Conservation (phyloP, 2,329 filamentous ascomycete genomes). For the Bimuria novae-zelandiae region DNA sequence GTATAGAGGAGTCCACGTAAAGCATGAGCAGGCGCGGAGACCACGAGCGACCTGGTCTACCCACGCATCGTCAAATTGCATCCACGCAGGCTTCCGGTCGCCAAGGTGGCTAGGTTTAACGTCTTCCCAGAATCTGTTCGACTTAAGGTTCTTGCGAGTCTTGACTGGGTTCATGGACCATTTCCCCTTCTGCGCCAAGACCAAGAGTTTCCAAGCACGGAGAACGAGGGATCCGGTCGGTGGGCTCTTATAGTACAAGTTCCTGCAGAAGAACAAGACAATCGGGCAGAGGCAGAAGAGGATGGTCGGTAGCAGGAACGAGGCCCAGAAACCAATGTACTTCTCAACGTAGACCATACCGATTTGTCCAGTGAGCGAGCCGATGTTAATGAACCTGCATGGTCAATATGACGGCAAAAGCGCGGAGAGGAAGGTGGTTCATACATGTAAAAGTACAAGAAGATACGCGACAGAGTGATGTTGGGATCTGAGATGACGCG, state of each 20-base stretch:
- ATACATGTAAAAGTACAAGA: conserved; percentile 40
- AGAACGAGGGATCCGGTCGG: conserved; percentile 74
- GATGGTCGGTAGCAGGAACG: conserved; percentile 69
- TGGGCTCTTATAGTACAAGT: conserved; percentile 65
- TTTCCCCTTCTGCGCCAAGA: conserved; percentile 65
- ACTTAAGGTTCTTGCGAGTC: conserved; percentile 63
- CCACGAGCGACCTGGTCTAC: conserved; percentile 61
- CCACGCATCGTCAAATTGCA: conserved; percentile 83
- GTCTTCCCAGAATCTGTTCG: conserved; percentile 66
- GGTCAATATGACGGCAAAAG: too few species aligned
- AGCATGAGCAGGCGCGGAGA: conserved; percentile 45
- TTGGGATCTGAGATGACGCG: conserved; percentile 73
- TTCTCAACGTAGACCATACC: conserved; percentile 76
- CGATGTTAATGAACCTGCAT: conserved; percentile 47
- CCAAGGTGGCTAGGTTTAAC: conserved; percentile 70
- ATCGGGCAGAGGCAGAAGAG: conserved; percentile 67
- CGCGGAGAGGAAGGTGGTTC: too few species aligned
- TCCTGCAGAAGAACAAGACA: conserved; percentile 63
- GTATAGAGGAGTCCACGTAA: conserved; percentile 60
- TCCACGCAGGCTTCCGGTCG: conserved; percentile 67
- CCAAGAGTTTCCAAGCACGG: conserved; percentile 67
- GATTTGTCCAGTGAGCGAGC: conserved; percentile 65
- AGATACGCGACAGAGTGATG: conserved; percentile 70
- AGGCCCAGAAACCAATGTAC: conserved; percentile 76
- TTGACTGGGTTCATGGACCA: conserved; percentile 65